phyloP scores from a whole-genome alignment of 2,329 filamentous ascomycete species.

The Colletotrichum navitas region DNA sequence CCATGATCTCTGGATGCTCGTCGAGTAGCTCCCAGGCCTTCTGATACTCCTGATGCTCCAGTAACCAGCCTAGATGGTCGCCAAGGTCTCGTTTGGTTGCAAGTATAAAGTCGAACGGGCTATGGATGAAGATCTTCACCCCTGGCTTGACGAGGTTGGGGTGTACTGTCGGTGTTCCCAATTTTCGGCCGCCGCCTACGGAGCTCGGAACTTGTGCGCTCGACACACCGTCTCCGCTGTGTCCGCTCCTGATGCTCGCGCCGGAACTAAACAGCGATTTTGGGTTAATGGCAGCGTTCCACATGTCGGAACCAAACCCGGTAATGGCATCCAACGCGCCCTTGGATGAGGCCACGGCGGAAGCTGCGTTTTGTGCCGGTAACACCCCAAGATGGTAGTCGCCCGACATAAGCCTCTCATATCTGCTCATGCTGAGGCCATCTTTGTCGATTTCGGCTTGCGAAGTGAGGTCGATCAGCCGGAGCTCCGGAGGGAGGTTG shows the following conservation, averaged over 20 bases:
- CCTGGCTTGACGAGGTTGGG: slow-evolving; percentile 68
- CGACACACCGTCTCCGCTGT: slow-evolving; percentile 71
- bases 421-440: slow-evolving; percentile 86
- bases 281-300: slow-evolving; percentile 92
- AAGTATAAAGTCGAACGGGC: slow-evolving; percentile 95
- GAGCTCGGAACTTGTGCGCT: slow-evolving; percentile 59
- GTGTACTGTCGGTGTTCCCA: slow-evolving; percentile 54
- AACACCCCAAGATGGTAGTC: slow-evolving; percentile 93
- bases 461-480: slow-evolving; percentile 88
- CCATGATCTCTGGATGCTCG: slow-evolving; percentile 82
- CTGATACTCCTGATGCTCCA: slow-evolving; percentile 84
- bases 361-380: slow-evolving; percentile 77
- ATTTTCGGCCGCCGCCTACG: slow-evolving; percentile 50
- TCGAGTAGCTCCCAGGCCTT: slow-evolving; percentile 92
- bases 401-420: slow-evolving; percentile 84
- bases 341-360: slow-evolving; percentile 73
- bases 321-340: slow-evolving; percentile 84
- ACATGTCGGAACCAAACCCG: slow-evolving; percentile 80
- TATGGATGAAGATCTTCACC: slow-evolving; percentile 90
- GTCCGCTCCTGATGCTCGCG: slow-evolving; percentile 77
- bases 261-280: slow-evolving; percentile 88
- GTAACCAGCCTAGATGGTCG: slow-evolving; percentile 88
- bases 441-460: slow-evolving; percentile 92
- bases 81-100: slow-evolving; percentile 87
- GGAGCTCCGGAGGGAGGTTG: slow-evolving; percentile 87